Evolutionary conservation across 2,329 filamentous ascomycete species (phyloP), one percentile per base, ranked within the genome.

Genomic region (Colletotrichum eleusines): DNA sequence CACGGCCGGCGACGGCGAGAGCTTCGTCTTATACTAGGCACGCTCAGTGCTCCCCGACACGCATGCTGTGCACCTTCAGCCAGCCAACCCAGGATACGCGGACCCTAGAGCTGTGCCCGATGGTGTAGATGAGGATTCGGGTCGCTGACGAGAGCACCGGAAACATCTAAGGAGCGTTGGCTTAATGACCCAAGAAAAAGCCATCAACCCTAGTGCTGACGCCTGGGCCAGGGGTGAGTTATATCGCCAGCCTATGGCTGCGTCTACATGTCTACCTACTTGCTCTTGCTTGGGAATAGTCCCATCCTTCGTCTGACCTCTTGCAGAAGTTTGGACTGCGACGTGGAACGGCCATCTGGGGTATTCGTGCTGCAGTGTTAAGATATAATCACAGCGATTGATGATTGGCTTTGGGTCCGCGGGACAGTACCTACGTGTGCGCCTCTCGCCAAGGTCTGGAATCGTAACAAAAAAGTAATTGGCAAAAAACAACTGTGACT

Each of bases 131-230:
- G 14, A 53, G 64, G 46, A 67, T 71, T 50, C 23, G 28, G 31
- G 40, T 40, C 63, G 68, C 68, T 71, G 68, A 71, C 68, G 28
- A 71, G 50, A 59, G 38, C 53, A 63, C 51, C 53, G 9, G 54
- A 63, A 20, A n/a, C 6, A 4, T 44, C 5, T 1, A 40, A 63
- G 28, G 26, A 16, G 12, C 20, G 50, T 20, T 42, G 40, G 26
- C 16, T 23, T 23, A 23, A 38, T 53, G 28, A n/a, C 48, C 54
- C 31, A 38, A 61, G 38, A 9, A 8, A 31, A 42, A 28, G 57
- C 8, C 26, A 14, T 16, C 40, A 16, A 35, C 26, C 40, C 12
- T 28, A 31, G 57, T 66, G 68, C 64, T 62, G 58, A 67, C 63
- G 42, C 16, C 20, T 31, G 20, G 38, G 18, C 31, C 26, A 26